phyloP scores from a whole-genome alignment of 768 basidiomycete species.

The Termitomyces sp. region DNA sequence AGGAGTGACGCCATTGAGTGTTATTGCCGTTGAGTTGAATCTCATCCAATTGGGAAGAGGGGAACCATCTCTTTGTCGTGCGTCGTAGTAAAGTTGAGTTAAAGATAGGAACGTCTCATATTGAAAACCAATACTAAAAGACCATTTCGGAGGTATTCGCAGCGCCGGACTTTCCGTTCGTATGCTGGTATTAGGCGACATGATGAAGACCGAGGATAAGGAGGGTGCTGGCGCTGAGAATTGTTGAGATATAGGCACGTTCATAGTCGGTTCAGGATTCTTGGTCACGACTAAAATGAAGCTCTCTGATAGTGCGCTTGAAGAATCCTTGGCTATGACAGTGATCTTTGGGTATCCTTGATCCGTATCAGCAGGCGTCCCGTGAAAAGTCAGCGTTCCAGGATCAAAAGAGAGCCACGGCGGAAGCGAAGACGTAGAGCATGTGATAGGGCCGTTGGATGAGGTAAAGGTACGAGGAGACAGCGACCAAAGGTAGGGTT shows the following conservation, averaged over 20 bases:
- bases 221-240: constrained; percentile 58
- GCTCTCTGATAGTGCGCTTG: constrained; percentile 45
- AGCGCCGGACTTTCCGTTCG: constrained; percentile 47
- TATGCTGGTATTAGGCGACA: constrained; percentile 59
- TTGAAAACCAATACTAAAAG: constrained; percentile 85
- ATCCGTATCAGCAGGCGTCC: constrained; percentile 61
- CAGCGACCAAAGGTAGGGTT: constrained; percentile 68
- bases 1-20: constrained; percentile 80
- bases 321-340: constrained; percentile 57
- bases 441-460: constrained; percentile 37
- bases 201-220: constrained; percentile 72
- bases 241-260: constrained; percentile 52
- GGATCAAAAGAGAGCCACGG: constrained; percentile 77
- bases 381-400: constrained; percentile 54
- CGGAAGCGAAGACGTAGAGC: constrained; percentile 58
- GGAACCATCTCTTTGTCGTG: constrained; percentile 62
- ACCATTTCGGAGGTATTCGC: constrained; percentile 79
- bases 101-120: constrained; percentile 53
- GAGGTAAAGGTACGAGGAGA: constrained; percentile 63
- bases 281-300: constrained; percentile 58
- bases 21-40: constrained; percentile 65
- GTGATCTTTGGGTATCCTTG: constrained; percentile 59
- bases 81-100: constrained; percentile 56
- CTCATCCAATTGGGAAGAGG: constrained; percentile 70
- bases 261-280: constrained; percentile 48